phyloP scores from a whole-genome alignment of 331 rosid genomes.

The Malus hybrid region DNA sequence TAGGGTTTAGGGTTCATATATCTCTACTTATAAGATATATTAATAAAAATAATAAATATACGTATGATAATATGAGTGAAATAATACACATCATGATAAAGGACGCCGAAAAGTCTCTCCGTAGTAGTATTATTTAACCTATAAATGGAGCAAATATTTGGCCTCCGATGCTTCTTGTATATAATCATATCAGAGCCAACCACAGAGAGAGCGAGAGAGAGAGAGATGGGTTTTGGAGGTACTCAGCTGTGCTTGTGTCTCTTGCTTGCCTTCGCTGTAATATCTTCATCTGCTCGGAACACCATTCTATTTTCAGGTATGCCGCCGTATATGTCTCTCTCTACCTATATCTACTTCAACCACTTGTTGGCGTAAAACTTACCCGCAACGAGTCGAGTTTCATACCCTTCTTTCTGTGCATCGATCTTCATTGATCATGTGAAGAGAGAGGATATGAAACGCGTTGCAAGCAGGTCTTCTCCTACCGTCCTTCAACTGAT shows the following conservation, averaged over 20 bases:
- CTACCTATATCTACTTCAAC: background rate
- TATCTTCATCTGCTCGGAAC: slow-evolving; percentile 13
- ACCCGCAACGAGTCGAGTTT: background rate
- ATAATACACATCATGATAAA: too few species aligned
- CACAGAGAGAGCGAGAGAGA: background rate
- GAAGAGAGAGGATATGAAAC: background rate
- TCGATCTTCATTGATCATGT: background rate
- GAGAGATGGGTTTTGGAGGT: slow-evolving; percentile 16
- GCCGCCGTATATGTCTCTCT: background rate
- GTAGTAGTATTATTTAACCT: background rate
- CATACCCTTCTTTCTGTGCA: background rate
- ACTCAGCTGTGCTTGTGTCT: slow-evolving; percentile 15
- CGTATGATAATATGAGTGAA: too few species aligned
- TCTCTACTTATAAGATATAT: too few species aligned
- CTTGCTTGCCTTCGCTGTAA: slow-evolving; percentile 13
- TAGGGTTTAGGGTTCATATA: too few species aligned
- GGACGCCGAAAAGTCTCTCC: too few species aligned
- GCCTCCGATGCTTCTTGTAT: background rate
- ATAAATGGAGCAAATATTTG: background rate
- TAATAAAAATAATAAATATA: too few species aligned
- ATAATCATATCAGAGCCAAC: too few species aligned
- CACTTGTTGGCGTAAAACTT: background rate
- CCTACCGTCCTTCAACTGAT: background rate
- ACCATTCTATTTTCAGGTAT: slow-evolving; percentile 4
- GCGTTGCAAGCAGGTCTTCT: background rate